Base-by-base conservation (phyloP, 2,329 filamentous ascomycete species). In the Phialophora expanda region DNA sequence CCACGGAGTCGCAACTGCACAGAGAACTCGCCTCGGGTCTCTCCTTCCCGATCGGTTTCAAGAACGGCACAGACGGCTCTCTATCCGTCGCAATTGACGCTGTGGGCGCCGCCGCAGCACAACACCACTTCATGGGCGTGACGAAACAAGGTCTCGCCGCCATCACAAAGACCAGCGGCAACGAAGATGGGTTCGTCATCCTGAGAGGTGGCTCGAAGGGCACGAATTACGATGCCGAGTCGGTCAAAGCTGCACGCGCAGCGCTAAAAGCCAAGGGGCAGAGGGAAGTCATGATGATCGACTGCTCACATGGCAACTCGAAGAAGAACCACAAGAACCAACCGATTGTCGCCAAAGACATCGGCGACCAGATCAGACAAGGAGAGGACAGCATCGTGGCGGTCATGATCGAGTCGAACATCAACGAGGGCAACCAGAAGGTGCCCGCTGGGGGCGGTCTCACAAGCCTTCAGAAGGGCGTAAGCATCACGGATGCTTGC, bases 361-460 rank as follows among this genome's bases (percentile, higher is more conserved):
- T 99, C 64, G 93, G 91, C 1, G 88, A 91, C 75, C 95, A 99
- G 81, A 91, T 99, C 66, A 85, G 89, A 62, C 87, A 85, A 65
- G 95, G 95, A 41, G 94, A 98, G 82, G 85, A 86, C 2, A 90
- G 84, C 56, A 95, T 99, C 75, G 94, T 97, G 87, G 95, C 95
- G 74, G 92, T 98, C 66, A 99, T 99, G 95, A 96, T 99, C 75
- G 95, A 99, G 84, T 96, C 91, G 79, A 91, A 98, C 79, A 96
- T 98, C 81, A 90, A 94, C 74, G 94, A 97, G 82, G 93, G 93
- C 72, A 91, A 85, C 79, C 95, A 99, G 78, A 97, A 97, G 80
- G 92, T 97, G 3, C 92, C 93, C 38, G 84, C 88, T 62, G 92
- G 91, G 78, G 84, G 86, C 8, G 93, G 89, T 38, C 86, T 98